A percentile compares a stretch with the other conserved stretches of the same genome.
phyloP scores from a whole-genome alignment of 352 stramenopile genomes.

The Albugo candida region DNA sequence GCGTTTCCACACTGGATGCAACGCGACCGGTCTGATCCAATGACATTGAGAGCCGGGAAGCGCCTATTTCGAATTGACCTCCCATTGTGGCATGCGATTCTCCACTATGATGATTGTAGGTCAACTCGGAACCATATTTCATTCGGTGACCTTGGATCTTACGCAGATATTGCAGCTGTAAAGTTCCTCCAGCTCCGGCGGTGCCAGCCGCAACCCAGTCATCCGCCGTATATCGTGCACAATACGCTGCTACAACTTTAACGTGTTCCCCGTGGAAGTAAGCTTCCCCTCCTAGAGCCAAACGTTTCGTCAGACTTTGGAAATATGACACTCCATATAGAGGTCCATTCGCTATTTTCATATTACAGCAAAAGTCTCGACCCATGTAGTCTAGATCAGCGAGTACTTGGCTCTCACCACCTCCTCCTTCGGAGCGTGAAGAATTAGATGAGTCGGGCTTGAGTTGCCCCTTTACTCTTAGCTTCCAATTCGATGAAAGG shows the following conservation, averaged over 20 bases:
- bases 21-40: slow-evolving; percentile 69
- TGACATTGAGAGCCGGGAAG: slow-evolving; percentile 69
- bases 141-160: slow-evolving; percentile 59
- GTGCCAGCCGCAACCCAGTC: slow-evolving; percentile 56
- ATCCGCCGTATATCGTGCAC: slow-evolving; percentile 53
- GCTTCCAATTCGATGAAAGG: slow-evolving; percentile 52
- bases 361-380: slow-evolving; percentile 76
- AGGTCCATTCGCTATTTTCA: slow-evolving; percentile 80
- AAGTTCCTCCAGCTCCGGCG: slow-evolving; percentile 54
- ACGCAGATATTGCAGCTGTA: slow-evolving; percentile 74
- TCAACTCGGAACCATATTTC: slow-evolving; percentile 63
- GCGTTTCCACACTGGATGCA: slow-evolving; percentile 62
- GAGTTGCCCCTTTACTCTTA: slow-evolving; percentile 70
- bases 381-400: slow-evolving; percentile 68
- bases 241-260: slow-evolving; percentile 72
- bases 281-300: slow-evolving; percentile 60
- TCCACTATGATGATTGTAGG: slow-evolving; percentile 71
- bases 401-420: slow-evolving; percentile 56
- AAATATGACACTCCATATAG: slow-evolving; percentile 72
- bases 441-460: slow-evolving; percentile 23
- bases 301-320: slow-evolving; percentile 64
- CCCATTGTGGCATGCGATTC: slow-evolving; percentile 67
- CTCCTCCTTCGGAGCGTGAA: slow-evolving; percentile 1
- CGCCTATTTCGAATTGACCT: slow-evolving; percentile 65
- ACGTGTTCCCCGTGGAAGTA: slow-evolving; percentile 81